Evolutionary conservation across 805 yeast genomes (phyloP).

Genomic region (Cyberlindnera suaveolens): DNA sequence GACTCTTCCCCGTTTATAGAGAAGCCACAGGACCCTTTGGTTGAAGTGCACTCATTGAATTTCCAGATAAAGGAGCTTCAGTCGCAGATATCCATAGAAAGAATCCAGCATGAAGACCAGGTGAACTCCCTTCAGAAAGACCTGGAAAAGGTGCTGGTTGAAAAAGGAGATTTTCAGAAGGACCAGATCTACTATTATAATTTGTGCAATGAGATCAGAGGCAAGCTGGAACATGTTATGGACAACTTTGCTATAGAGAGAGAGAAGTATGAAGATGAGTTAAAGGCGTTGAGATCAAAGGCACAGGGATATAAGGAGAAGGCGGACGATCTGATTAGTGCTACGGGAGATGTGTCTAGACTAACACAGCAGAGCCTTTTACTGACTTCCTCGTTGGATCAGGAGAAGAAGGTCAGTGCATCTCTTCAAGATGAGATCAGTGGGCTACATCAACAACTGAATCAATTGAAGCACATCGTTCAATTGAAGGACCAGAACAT

Average conservation of each 20-base stretch:
- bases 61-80: slow-evolving; percentile 32
- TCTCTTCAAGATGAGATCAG: neutral
- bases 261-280: slow-evolving; percentile 18
- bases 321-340: slow-evolving; percentile 3
- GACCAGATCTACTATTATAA: slow-evolving; percentile 32
- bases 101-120: slow-evolving; percentile 26
- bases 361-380: neutral
- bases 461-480: neutral
- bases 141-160: slow-evolving; percentile 14
- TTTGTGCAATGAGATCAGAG: slow-evolving; percentile 26
- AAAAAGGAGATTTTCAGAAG: slow-evolving; percentile 17
- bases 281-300: slow-evolving; percentile 13
- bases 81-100: slow-evolving; percentile 32
- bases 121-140: slow-evolving; percentile 24
- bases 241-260: slow-evolving; percentile 19
- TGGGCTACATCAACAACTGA: slow-evolving; percentile 1
- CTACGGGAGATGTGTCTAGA: neutral
- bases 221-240: slow-evolving; percentile 22
- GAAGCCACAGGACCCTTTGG: slow-evolving; percentile 19
- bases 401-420: too few relatives aligned
- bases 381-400: too few relatives aligned
- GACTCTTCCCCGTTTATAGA: slow-evolving; percentile 33
- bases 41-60: slow-evolving; percentile 25
- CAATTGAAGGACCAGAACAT: slow-evolving; percentile 22
- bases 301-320: slow-evolving; percentile 10